A percentile compares a stretch with the other conserved stretches of the same genome.
These are phyloP conservation scores for Pseudozyma hubeiensis DNA, from an alignment of 1,284 basidiomycete species.

Conservation along the genomic window DNA sequence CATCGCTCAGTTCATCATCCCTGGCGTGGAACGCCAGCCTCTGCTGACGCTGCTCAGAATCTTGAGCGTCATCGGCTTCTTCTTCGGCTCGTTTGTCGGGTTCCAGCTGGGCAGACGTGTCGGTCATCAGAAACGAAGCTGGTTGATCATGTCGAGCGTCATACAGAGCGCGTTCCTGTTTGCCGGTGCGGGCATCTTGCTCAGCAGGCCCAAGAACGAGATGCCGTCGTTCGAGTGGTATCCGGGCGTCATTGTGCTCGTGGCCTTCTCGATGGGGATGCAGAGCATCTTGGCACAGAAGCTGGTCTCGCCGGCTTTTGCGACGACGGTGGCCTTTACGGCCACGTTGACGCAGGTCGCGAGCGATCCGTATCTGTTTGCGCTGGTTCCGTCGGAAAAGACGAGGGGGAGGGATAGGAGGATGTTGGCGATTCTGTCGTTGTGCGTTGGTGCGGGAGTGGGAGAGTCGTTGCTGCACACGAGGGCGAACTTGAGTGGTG, in stretches of 20 bases:
- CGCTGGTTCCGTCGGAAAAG: conserved; percentile 41
- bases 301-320: conserved; percentile 57
- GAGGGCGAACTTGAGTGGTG: conserved; percentile 43
- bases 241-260: conserved; percentile 50
- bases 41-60: conserved; percentile 53
- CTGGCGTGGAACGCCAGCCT: conserved; percentile 36
- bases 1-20: conserved; percentile 61
- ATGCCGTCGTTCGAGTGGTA: conserved; percentile 53
- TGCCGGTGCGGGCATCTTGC: conserved; percentile 53
- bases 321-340: conserved; percentile 62
- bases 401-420: conserved; percentile 51
- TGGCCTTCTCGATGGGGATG: conserved; percentile 57
- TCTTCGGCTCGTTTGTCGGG: conserved; percentile 52
- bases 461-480: conserved; percentile 57
- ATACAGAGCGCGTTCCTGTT: conserved; percentile 55
- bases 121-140: conserved; percentile 52
- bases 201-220: conserved; percentile 51
- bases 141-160: conserved; percentile 45
- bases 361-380: conserved; percentile 61
- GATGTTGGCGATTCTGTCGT: conserved; percentile 46
- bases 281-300: conserved; percentile 60
- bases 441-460: conserved; percentile 56
- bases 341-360: conserved; percentile 62
- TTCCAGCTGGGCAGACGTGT: conserved; percentile 32
- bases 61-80: conserved; percentile 52